Base-by-base conservation (phyloP, 1,139 yeast species). In the Blastobotrys elegans region DNA sequence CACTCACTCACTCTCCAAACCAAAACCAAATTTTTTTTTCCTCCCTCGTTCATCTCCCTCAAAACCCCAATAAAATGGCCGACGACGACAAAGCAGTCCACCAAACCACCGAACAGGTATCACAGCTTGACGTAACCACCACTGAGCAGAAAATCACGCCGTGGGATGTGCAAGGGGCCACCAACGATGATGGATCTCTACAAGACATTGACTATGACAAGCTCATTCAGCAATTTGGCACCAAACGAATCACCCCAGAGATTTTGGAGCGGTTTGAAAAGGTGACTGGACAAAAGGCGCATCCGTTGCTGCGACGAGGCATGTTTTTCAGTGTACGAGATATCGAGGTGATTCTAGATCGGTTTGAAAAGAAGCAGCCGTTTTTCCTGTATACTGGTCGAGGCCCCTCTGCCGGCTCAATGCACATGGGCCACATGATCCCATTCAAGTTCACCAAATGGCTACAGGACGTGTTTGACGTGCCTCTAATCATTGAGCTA, bases 81-180 rank as follows among this genome's bases (percentile, higher is more conserved):
- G n/a, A n/a, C n/a, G n/a, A n/a, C n/a, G n/a, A n/a, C n/a, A n/a
- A n/a, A n/a, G n/a, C n/a, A n/a, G n/a, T n/a, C n/a, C n/a, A n/a
- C 29, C 51, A 55, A 26, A 48, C 35, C 37, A 50, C 56, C 3
- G 52, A 51, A 20, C 43, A 44, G 29, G 40, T 56, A 11, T 44
- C 39, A 11, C 22, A 24, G 3, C n/a, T 37, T 49, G 36, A 45
- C 18, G 30, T 37, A 17, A 13, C 21, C 4, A 17, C 16, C 36
- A 32, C 38, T 30, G 65, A 56, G 20, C 75, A 75, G 41, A 90
- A 80, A 48, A 79, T 94, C 56, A 94, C 98, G 0, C 98, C 98
- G 41, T 92, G 98, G 97, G 97, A 92, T 65, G 99, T 94, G 24
- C 96, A 87, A 68, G 99, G 98, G 52, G 98, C 97, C 3, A 95